Base-by-base conservation (phyloP, 441 rosid species). In the Pelargonium australe region DNA sequence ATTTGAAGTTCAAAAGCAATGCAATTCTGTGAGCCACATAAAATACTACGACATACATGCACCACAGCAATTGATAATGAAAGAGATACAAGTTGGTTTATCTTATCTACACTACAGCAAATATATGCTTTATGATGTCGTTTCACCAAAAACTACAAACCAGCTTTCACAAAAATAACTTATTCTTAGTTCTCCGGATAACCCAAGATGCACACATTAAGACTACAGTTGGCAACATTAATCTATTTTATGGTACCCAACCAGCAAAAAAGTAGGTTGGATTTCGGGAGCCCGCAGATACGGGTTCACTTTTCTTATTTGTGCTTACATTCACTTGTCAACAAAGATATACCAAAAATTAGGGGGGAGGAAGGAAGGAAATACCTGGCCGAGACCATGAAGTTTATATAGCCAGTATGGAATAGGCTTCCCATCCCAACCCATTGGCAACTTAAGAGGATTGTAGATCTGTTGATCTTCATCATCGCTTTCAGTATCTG, bases 391-490 rank as follows among this genome's bases (percentile, higher is more conserved):
- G 49, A 93, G 99, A 70, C 97, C 99, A 55, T 96, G 98, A 75
- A 96, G 99, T 81, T 93, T 92, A 76, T 96, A 96, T 45, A 93
- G 89, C 98, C 99, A 96, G 75, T 93, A 96, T 5, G 99, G 99
- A 73, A 95, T 92, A 73, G 99, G 99, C 77, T 93, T 96, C 81
- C 99, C 99, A 74, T 95, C 99, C 98, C 97, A 91, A 68, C 98
- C 98, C 96, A 93, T 93, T 10, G 99, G 98, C 76, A 96, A 78
- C 75, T 88, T 96, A 66, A 96, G 89, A 17, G 98, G 99, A 76
- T 93, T 93, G 77, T 91, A 96, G 25, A 96, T 83, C 83, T 89
- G 90, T 65, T 88, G 95, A 17, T 96, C 99, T 1, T 96, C 99
- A 8, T 96, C 99, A 64, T 91, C 98, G 77, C 99, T 96, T 80